Base-by-base conservation (phyloP, 139 green algal genomes). In the Tetraselmis chui region DNA sequence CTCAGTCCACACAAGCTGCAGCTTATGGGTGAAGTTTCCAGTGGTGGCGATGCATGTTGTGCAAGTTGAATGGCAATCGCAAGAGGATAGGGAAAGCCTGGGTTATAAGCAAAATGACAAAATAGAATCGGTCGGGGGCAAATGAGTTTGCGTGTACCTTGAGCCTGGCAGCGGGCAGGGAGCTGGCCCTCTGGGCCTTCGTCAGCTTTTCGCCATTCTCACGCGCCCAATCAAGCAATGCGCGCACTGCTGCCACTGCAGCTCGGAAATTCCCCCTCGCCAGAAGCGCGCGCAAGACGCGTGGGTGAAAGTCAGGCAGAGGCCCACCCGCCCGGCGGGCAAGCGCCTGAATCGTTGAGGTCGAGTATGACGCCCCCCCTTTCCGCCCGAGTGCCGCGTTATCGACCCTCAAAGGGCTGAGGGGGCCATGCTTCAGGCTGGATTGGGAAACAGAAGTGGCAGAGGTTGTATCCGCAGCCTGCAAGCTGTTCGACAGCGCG, bases 281-380 rank as follows among this genome's bases (percentile, higher is more conserved):
- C 1, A 91, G 31, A 29, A 91, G 28, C 23, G 80, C 28, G 1
- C 30, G 45, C 5, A 91, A 23, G 0, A 82, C 59, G 1, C 75
- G 31, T 0, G 86, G 88, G 59, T 89, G 81, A 76, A 84, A 90
- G 1, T 84, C 45, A 11, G 88, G 81, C 83, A 90, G n/a, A 28
- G 83, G 59, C 2, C 84, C 81, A 27, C 45, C 45, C 45, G 18
- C 18, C 11, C 18, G 11, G 45, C 45, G 45, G 45, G 45, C 45
- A 5, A 67, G 45, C 45, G 45, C 45, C 45, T 67, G 45, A 18
- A 67, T 67, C 11, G 45, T 67, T 5, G 18, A 18, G 45, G 11
- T 5, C 45, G 45, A 67, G 45, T 67, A 67, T 67, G 45, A 5
- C 45, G 5, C 11, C 45, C 11, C 45, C 11, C 18, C 18, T 67